Conservation (phyloP, 2,329 filamentous ascomycete species). For the Penicillium sp. region DNA sequence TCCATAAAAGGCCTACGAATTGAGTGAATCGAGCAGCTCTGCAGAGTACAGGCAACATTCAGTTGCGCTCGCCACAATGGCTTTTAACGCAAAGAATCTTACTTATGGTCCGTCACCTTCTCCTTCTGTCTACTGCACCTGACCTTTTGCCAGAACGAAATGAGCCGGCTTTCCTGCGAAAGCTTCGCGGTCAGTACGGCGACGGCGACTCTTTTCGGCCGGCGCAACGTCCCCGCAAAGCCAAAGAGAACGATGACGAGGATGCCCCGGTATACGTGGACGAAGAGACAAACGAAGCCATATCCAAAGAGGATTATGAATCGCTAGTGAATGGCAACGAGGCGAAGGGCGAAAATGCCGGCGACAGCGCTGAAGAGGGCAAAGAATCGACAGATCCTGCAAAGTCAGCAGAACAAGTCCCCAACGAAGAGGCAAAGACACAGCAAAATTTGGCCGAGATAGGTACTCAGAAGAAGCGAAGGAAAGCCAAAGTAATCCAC, state of each 20-base stretch:
- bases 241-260: slow-evolving; percentile 32
- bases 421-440: slow-evolving; percentile 12
- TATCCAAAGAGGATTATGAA: slow-evolving; percentile 43
- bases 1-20: not conserved
- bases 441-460: slow-evolving; percentile 39
- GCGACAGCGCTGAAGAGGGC: slow-evolving; percentile 6
- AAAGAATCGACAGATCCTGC: slow-evolving; percentile 15
- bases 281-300: slow-evolving; percentile 41
- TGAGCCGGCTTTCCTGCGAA: slow-evolving; percentile 41
- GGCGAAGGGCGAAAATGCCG: slow-evolving; percentile 15
- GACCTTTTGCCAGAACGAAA: slow-evolving; percentile 31
- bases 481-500: slow-evolving; percentile 40
- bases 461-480: slow-evolving; percentile 39
- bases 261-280: slow-evolving; percentile 44
- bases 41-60: not conserved
- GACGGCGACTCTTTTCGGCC: slow-evolving; percentile 30
- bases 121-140: slow-evolving; percentile 7
- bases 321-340: slow-evolving; percentile 28
- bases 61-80: slow-evolving; percentile 26
- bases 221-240: slow-evolving; percentile 32
- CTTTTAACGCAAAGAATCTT: slow-evolving; percentile 42
- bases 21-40: not conserved
- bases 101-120: slow-evolving; percentile 34
- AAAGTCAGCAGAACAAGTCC: slow-evolving; percentile 1
- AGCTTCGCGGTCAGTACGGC: slow-evolving; percentile 36